Evolutionary conservation across 305 asterid genomes (phyloP).

Genomic region (Withania somnifera): DNA sequence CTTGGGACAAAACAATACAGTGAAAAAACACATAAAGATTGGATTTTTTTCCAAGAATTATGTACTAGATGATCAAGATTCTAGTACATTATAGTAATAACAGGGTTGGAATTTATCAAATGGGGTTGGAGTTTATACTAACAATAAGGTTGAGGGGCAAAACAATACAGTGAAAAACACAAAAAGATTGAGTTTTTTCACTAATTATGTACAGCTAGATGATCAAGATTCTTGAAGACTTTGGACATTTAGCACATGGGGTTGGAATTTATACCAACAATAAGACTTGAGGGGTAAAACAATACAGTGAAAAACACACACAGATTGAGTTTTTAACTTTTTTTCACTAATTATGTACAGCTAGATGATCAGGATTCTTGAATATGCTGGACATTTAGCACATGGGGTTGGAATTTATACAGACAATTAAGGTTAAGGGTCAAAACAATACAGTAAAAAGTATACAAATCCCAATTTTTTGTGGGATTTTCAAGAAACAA

Average conservation of each 20-base stretch:
- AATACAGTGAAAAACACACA: background rate
- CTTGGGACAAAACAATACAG: too few species aligned
- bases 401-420: background rate
- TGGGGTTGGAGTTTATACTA: too few species aligned
- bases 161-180: too few species aligned
- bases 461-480: background rate
- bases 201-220: too few species aligned
- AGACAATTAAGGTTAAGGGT: background rate
- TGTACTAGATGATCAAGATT: too few species aligned
- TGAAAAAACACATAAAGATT: too few species aligned
- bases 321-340: background rate
- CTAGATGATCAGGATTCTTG: conserved; percentile 4
- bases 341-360: too few species aligned
- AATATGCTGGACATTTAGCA: background rate
- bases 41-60: too few species aligned
- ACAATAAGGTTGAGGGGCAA: too few species aligned
- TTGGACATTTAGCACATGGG: background rate
- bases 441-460: background rate
- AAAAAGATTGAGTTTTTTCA: too few species aligned
- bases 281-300: background rate
- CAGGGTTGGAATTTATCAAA: too few species aligned
- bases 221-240: background rate
- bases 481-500: background rate
- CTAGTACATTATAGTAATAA: too few species aligned
- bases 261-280: background rate